phyloP scores from a whole-genome alignment of 495 filamentous ascomycete species.

The Penicillium cinerascens region DNA sequence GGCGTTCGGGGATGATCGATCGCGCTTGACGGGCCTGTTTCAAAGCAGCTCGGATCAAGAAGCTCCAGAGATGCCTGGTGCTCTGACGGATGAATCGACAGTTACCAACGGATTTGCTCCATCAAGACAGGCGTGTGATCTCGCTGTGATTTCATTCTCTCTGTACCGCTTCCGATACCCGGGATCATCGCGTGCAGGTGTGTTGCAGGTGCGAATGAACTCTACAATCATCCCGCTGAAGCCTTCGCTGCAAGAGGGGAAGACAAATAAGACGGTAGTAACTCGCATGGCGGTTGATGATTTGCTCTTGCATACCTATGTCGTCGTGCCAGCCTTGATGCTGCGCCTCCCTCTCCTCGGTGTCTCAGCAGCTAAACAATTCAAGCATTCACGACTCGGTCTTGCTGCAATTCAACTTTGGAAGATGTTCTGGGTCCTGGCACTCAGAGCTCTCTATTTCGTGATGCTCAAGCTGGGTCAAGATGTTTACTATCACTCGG shows the following conservation, averaged over 20 bases:
- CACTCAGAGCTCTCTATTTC: neutral
- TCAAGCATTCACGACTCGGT: conserved; percentile 7
- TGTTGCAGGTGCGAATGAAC: conserved; percentile 7
- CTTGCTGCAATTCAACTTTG: conserved; percentile 1
- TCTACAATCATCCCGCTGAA: neutral
- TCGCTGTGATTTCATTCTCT: conserved; percentile 15
- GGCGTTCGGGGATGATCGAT: neutral
- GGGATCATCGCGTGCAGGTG: neutral
- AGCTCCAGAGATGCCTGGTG: neutral
- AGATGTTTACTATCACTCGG: neutral
- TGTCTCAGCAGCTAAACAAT: neutral
- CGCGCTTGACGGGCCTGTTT: neutral
- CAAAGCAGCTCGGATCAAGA: neutral
- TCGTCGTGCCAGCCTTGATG: conserved; percentile 15
- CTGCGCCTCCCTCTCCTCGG: conserved; percentile 4
- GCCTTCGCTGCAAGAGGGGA: neutral
- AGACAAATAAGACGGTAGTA: neutral
- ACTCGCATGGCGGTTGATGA: conserved; percentile 2
- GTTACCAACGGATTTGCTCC: neutral
- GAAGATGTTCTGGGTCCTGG: conserved; percentile 5
- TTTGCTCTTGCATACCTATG: conserved; percentile 10
- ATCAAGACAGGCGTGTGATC: neutral
- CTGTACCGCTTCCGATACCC: conserved; percentile 9
- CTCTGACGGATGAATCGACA: neutral
- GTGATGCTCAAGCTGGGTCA: neutral